Evolutionary conservation across 2,329 filamentous ascomycete genomes (phyloP).

Genomic region (Didymella segeticola): DNA sequence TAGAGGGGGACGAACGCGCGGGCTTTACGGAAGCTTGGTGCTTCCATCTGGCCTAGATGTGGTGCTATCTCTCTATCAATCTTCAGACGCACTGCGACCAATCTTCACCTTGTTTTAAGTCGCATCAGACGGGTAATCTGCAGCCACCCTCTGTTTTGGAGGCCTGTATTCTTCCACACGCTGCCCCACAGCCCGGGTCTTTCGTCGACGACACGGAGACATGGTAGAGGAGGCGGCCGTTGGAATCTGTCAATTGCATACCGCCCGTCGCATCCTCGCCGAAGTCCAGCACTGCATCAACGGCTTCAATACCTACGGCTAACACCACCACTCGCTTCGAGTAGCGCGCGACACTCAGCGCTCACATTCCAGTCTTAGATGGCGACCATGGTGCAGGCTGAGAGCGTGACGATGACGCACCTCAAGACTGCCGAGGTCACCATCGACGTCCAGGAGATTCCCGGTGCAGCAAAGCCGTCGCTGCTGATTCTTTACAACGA

Average conservation of each 20-base stretch:
- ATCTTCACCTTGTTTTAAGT: slow-evolving; percentile 40
- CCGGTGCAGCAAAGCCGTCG: slow-evolving; percentile 44
- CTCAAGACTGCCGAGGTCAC: slow-evolving; percentile 41
- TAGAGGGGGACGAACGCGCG: slow-evolving; percentile 38
- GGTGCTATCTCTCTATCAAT: slow-evolving; percentile 45
- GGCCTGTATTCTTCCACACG: slow-evolving; percentile 34
- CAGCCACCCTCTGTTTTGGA: slow-evolving; percentile 31
- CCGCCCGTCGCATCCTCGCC: slow-evolving; percentile 49
- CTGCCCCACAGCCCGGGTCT: slow-evolving; percentile 32
- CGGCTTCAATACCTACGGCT: slow-evolving; percentile 53
- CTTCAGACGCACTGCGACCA: slow-evolving; percentile 41
- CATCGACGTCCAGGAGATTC: slow-evolving; percentile 46
- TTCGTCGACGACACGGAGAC: slow-evolving; percentile 39
- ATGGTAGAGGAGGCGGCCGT: slow-evolving; percentile 46
- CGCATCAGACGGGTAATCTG: slow-evolving; percentile 30
- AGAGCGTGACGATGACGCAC: slow-evolving; percentile 37
- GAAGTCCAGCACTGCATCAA: slow-evolving; percentile 51
- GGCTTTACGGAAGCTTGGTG: slow-evolving; percentile 43
- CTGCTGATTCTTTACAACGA: slow-evolving; percentile 69
- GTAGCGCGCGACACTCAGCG: slow-evolving; percentile 22
- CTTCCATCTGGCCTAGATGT: slow-evolving; percentile 38
- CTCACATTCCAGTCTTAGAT: slow-evolving; percentile 34
- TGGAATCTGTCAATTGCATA: slow-evolving; percentile 43
- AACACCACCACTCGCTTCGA: slow-evolving; percentile 24
- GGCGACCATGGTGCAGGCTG: slow-evolving; percentile 49